Evolutionary conservation across 2,329 filamentous ascomycete genomes (phyloP), one percentile per base, ranked within the genome.

Genomic region (Tolypocladium inflatum): DNA sequence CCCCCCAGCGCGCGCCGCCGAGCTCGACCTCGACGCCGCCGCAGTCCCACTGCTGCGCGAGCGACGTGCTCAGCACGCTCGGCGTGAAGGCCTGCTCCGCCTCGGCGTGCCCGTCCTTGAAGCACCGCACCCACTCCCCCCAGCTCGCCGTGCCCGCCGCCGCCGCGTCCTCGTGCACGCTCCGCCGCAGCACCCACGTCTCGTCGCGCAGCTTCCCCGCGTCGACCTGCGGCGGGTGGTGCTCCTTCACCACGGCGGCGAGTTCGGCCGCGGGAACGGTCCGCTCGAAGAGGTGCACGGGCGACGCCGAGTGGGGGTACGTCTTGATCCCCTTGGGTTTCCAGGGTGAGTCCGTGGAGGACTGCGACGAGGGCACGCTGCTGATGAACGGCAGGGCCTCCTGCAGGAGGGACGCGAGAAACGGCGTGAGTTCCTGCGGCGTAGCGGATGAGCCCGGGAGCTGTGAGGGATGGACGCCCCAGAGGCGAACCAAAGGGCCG

Each of bases 161-260:
- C 21, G 75, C 71, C 7, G 70, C 72, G 65, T 87, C 78, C 58
- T 74, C 73, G 67, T 91, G 88, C 48, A 81, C 71, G 67, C 84
- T 88, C 51, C 78, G 78, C 58, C 88, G 79, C 45, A 82, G 82
- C 56, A 80, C 80, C 88, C 88, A 91, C 21, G 76, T 79, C 70
- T 88, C 86, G 1, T 67, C 55, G 30, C 62, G 63, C 21, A 66
- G 38, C 41, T 63, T 65, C 8, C 55, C 42, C 9, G 59, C 61
- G 33, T 58, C 59, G 19, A 68, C 59, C 11, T 65, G 60, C 1
- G 66, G 63, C 5, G 67, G 66, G 55, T 69, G 67, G 60, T 71
- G 69, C 59, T 68, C 65, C 41, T 69, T 65, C 9, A 73, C 72
- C 43, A 77, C 64, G 42, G 65, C 65, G 55, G 72, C 70, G 7